A percentile compares a stretch with the other conserved stretches of the same genome.
Evolutionary conservation across 305 asterid genomes (phyloP).

Genomic region (Fraxinus nigra): DNA sequence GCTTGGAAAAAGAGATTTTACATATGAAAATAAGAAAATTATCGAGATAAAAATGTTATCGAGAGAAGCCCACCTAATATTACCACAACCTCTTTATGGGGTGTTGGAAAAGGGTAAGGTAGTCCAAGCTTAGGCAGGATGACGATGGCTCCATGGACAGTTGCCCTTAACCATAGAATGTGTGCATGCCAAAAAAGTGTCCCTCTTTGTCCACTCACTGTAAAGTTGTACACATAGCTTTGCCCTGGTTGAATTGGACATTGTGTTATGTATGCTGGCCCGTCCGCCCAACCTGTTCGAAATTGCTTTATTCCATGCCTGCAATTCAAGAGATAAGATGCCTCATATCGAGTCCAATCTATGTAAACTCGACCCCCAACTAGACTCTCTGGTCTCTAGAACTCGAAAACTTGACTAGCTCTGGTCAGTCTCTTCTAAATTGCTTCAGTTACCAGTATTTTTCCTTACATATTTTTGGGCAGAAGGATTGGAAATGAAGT

Average conservation of each 20-base stretch:
- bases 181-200: constrained; percentile 85
- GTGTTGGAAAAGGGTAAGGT: constrained; percentile 64
- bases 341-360: background rate
- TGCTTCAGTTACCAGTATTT: background rate
- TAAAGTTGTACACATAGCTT: constrained; percentile 59
- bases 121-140: constrained; percentile 47
- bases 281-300: constrained; percentile 78
- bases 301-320: constrained; percentile 79
- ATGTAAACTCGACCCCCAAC: background rate
- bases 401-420: background rate
- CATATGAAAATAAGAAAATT: background rate
- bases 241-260: constrained; percentile 66
- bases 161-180: constrained; percentile 77
- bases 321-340: background rate
- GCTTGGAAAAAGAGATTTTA: background rate
- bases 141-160: constrained; percentile 66
- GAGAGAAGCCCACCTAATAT: constrained; percentile 41
- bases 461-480: background rate
- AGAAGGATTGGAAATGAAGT: background rate
- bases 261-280: constrained; percentile 76
- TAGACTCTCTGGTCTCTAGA: background rate
- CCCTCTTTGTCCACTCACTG: constrained; percentile 64
- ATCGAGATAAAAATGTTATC: background rate
- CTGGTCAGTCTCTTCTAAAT: background rate
- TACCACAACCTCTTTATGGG: constrained; percentile 41